Evolutionary conservation across 2,329 filamentous ascomycete species (phyloP), one percentile per base, ranked within the genome.

Genomic region (Neospermospora avenae): DNA sequence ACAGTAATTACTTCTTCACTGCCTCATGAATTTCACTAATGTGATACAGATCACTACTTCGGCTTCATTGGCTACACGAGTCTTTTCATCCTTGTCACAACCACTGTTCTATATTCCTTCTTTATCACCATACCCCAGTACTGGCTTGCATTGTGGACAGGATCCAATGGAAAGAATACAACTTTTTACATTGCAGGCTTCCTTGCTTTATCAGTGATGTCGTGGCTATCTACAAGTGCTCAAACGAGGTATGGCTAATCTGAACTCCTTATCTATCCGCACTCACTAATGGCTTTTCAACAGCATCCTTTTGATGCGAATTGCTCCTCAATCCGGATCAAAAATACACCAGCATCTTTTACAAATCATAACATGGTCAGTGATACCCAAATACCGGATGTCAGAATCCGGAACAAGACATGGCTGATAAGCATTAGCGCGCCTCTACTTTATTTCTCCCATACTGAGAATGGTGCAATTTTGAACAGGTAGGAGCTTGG

Each of bases 281-380:
- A 31, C 61, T 31, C 57, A 31, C 61, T 18, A 31, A 22, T 41
- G 48, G 37, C 60, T 28, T 55, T 49, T n/a, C 10, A 31, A 22
- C 52, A 77, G 76, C 71, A 66, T 70, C 4, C 68, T 68, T 16
- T 13, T 70, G 0, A 71, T 77, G 6, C 68, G 67, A 11, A 57
- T 78, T 35, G 74, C 76, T 5, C 73, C 75, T 2, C 67, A 67
- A 25, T 78, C 77, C 1, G 77, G 77, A 1, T 48, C 62, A 0
- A 48, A 13, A 10, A 68, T 71, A 45, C 75, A 78, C 58, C 56
- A 66, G 16, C 66, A 63, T 10, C 71, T 77, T 7, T 48, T 78
- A 1, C 11, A 62, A 8, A 73, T 69, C 3, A 63, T 77, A 2
- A 67, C 66, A 4, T 41, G 66, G 68, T 73, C 48, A 58, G 65